Base-by-base conservation (phyloP, 2,329 filamentous ascomycete species). In the Thelonectria discophora region DNA sequence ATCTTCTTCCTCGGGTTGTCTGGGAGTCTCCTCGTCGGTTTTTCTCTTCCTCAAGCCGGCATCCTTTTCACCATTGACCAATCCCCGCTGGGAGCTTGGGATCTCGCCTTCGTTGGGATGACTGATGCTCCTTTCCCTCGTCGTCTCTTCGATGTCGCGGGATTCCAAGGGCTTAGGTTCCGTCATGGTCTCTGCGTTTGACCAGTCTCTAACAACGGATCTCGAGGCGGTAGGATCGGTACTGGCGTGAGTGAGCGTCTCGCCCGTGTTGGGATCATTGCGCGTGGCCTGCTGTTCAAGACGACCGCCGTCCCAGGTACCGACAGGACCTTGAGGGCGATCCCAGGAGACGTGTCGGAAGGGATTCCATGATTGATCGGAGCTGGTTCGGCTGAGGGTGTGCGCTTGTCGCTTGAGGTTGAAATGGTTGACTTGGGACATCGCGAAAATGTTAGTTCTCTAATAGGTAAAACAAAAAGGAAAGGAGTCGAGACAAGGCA, bases 391-490 rank as follows among this genome's bases (percentile, higher is more conserved):
- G 52, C 80, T 79, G 45, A 81, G 69, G 20, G 65, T 74, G 61
- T 80, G 79, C 60, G 82, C 82, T 59, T 76, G 72, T 61, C 78
- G 76, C 75, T 80, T 84, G 64, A 80, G 77, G 54, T 73, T 75
- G 67, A 76, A 80, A 43, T 76, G 73, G 65, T 84, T 84, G 76
- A 82, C 82, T 84, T 73, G 53, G 49, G 58, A 34, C 58, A 61
- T 59, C 55, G 39, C 24, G 49, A 21, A 20, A 55, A 3, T 5
- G 27, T 49, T 27, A 57, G 55, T n/a, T 27, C 42, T n/a, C 15
- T 20, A 24, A 24, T 24, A 24, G 24, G 7, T 4, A 24, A 30
- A 30, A 30, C 4, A 30, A 30, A 30, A 30, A 6, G 27, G 27
- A 40, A 46, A 17, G 20, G 51, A 32, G 15, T n/a, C 17, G 13